Percentiles rank a stretch among this genome's conserved stretches.
Conservation (phyloP, 2,329 filamentous ascomycete genomes). For the Sarocladium oryzae region DNA sequence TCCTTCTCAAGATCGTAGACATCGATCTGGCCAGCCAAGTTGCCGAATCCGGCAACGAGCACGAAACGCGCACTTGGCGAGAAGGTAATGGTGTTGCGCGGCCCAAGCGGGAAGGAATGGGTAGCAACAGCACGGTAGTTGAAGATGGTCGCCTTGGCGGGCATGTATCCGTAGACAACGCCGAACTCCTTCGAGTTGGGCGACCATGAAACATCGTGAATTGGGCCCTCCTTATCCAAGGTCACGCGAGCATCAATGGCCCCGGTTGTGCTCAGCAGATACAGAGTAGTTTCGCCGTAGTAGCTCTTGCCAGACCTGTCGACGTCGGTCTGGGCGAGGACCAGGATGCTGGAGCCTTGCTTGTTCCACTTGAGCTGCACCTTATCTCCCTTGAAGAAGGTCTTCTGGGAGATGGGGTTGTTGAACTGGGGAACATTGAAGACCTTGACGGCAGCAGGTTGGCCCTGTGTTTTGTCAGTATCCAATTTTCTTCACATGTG, state of each 20-base stretch:
- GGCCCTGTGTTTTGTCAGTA: slow-evolving; percentile 53
- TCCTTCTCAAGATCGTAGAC: slow-evolving; percentile 95
- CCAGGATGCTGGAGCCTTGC: slow-evolving; percentile 82
- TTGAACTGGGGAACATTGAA: slow-evolving; percentile 88
- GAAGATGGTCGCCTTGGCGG: slow-evolving; percentile 98
- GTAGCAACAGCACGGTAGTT: slow-evolving; percentile 77
- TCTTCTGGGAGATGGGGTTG: slow-evolving; percentile 87
- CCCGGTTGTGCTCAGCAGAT: slow-evolving; percentile 86
- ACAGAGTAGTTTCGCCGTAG: slow-evolving; percentile 96
- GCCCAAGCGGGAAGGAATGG: slow-evolving; percentile 79
- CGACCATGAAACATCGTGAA: slow-evolving; percentile 98
- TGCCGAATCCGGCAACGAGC: slow-evolving; percentile 92
- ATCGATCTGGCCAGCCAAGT: slow-evolving; percentile 94
- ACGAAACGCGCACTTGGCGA: slow-evolving; percentile 91
- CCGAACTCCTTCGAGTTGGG: slow-evolving; percentile 97
- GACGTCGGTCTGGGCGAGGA: slow-evolving; percentile 94
- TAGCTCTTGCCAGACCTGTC: slow-evolving; percentile 99
- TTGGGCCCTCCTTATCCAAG: slow-evolving; percentile 94
- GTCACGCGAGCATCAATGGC: slow-evolving; percentile 87
- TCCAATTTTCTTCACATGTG: neutral
- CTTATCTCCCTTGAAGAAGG: slow-evolving; percentile 98
- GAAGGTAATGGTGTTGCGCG: slow-evolving; percentile 92
- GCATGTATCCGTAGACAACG: slow-evolving; percentile 97
- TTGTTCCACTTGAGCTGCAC: slow-evolving; percentile 98
- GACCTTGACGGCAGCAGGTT: slow-evolving; percentile 89